phyloP scores from a whole-genome alignment of 805 yeast species.

The Metschnikowia similis region DNA sequence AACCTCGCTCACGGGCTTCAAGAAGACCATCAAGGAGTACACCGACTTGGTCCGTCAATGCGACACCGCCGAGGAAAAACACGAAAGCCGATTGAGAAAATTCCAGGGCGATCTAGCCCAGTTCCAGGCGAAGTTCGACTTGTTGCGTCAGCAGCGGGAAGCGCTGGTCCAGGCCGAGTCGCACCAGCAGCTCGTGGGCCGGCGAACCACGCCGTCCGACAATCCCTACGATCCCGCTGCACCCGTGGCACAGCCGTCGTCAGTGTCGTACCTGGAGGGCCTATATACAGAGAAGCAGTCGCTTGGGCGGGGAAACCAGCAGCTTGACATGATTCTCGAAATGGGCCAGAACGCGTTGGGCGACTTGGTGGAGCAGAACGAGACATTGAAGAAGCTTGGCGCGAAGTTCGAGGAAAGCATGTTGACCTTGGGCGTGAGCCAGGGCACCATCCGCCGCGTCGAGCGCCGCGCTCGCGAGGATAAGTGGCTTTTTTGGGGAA shows the following conservation, averaged over 20 bases:
- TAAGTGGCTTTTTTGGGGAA: slow-evolving; percentile 79
- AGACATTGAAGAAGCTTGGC: slow-evolving; percentile 60
- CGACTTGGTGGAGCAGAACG: slow-evolving; percentile 82
- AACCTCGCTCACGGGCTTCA: slow-evolving; percentile 72
- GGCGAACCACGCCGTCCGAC: slow-evolving; percentile 41
- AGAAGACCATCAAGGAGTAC: slow-evolving; percentile 72
- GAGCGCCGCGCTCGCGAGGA: slow-evolving; percentile 83
- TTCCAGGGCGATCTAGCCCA: slow-evolving; percentile 48
- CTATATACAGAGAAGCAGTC: slow-evolving; percentile 63
- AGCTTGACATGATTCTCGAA: slow-evolving; percentile 83
- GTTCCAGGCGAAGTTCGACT: slow-evolving; percentile 47
- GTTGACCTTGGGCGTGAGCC: slow-evolving; percentile 80
- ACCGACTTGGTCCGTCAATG: slow-evolving; percentile 57
- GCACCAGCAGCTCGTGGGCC: slow-evolving; percentile 53
- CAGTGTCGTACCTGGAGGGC: slow-evolving; percentile 52
- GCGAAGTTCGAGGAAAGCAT: slow-evolving; percentile 62
- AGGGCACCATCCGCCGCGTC: slow-evolving; percentile 73
- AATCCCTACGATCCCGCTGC: slow-evolving; percentile 45
- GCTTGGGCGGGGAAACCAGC: slow-evolving; percentile 66
- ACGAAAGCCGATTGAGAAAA: slow-evolving; percentile 48
- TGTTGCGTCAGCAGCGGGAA: slow-evolving; percentile 55
- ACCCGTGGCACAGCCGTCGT: slow-evolving; percentile 18
- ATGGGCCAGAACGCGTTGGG: slow-evolving; percentile 85
- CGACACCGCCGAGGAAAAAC: slow-evolving; percentile 48
- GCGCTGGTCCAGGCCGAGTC: slow-evolving; percentile 42